phyloP scores from a whole-genome alignment of 1,284 basidiomycete genomes.

The Ustilago cynodontis region DNA sequence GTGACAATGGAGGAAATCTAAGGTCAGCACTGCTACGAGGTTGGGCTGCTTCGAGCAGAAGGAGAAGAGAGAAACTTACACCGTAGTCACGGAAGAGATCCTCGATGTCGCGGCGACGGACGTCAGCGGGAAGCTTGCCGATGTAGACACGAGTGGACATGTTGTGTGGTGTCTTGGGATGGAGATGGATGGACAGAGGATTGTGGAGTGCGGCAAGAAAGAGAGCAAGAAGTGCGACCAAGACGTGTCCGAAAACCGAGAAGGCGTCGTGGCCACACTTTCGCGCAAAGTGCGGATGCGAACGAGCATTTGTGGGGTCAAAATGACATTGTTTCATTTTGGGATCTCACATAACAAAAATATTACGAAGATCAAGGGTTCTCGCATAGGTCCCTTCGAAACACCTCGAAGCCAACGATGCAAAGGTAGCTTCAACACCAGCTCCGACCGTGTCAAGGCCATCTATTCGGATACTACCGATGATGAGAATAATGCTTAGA shows the following conservation, averaged over 20 bases:
- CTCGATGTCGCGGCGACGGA: constrained; percentile 62
- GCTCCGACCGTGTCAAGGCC: background rate
- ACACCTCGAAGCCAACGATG: background rate
- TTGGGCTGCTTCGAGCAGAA: background rate
- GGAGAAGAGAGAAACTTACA: constrained; percentile 59
- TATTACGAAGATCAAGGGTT: constrained; percentile 9
- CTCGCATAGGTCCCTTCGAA: background rate
- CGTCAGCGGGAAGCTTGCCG: constrained; percentile 62
- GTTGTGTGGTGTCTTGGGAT: constrained; percentile 1
- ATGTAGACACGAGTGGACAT: constrained; percentile 66
- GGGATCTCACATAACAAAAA: constrained; percentile 3
- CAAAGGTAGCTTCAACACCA: background rate
- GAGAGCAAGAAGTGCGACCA: constrained; percentile 3
- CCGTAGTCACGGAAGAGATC: constrained; percentile 68
- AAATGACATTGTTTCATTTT: background rate
- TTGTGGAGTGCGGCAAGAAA: constrained; percentile 8
- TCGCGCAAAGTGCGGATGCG: constrained; percentile 13
- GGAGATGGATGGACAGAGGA: background rate
- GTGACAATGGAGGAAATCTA: background rate
- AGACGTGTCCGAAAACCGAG: background rate
- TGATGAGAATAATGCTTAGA: background rate
- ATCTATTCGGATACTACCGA: background rate
- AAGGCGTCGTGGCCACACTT: background rate
- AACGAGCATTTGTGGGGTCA: background rate
- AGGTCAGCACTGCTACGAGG: constrained; percentile 1